phyloP scores from a whole-genome alignment of 2,329 filamentous ascomycete genomes.

The Aureobasidium sp. region DNA sequence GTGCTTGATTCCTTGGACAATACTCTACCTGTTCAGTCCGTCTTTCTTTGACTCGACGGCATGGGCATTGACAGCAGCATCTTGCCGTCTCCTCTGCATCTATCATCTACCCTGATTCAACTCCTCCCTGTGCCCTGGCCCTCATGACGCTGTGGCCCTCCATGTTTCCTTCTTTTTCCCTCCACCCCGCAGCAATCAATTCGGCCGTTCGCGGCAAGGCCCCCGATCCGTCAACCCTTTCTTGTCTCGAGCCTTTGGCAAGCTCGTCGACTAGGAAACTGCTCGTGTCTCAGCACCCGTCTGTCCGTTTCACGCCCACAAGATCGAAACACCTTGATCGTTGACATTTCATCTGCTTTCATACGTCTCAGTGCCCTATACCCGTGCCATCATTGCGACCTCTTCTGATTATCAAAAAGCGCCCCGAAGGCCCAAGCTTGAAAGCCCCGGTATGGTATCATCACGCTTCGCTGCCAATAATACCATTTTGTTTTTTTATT shows the following conservation, averaged over 20 bases:
- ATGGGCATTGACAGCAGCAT: neutral
- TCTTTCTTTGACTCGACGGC: neutral
- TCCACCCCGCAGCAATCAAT: slow-evolving; percentile 4
- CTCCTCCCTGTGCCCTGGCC: neutral
- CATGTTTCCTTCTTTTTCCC: neutral
- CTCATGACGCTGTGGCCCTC: slow-evolving; percentile 4
- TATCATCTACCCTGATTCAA: neutral
- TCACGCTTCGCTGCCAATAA: slow-evolving; percentile 3
- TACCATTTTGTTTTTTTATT: slow-evolving; percentile 2
- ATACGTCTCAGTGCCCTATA: too few species aligned
- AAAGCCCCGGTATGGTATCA: neutral
- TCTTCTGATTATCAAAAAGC: too few species aligned
- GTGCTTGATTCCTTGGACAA: neutral
- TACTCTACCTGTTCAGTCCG: neutral
- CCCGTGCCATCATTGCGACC: too few species aligned
- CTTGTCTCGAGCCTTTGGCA: neutral
- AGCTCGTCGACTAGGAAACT: slow-evolving; percentile 13
- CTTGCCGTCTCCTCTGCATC: neutral
- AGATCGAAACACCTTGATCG: neutral
- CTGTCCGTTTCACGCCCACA: slow-evolving; percentile 11
- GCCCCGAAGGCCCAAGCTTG: neutral
- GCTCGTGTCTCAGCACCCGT: neutral
- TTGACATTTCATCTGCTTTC: neutral
- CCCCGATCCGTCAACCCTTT: neutral
- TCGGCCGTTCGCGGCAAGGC: slow-evolving; percentile 7